Base-by-base conservation (phyloP, 2,329 filamentous ascomycete species). In the Corniculantispora saksenae region DNA sequence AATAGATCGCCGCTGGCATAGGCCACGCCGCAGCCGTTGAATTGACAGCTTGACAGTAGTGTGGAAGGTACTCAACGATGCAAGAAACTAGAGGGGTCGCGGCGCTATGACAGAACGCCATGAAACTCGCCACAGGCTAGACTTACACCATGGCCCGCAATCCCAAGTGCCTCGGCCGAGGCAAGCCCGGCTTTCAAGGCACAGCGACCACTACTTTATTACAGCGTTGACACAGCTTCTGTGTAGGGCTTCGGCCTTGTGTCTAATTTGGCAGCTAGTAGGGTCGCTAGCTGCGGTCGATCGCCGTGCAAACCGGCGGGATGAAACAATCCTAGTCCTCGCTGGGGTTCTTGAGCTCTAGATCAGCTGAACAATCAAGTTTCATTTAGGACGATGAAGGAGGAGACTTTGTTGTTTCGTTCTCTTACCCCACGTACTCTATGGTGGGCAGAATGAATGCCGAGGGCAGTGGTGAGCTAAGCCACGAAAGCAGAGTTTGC, bases 61-160 rank as follows among this genome's bases (percentile, higher is more conserved):
- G 48, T 23, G 29, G 25, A 51, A 6, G 38, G 10, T 43, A 13
- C 12, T 43, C 17, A 19, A 13, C 17, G 38, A 4, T 43, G 38
- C 38, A 43, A 43, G 38, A 43, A 43, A 51, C 25, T 15, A 29
- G 9, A 27, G 13, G 15, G 23, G 25, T 51, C 48, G 19, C 8
- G 51, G 29, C 19, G 51, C 51, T n/a, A 5, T 54, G 25, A 7
- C 17, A n/a, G 27, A 35, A 12, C 51, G 51, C 51, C 51, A 38
- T 55, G 51, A 55, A 55, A 55, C 51, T 38, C 51, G 51, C 51
- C 51, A 55, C 51, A 55, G 51, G 51, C 50, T 51, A 51, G 48
- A 15, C 25, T 51, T 29, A 13, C 48, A 25, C 48, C 17, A 17
- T 51, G 48, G 12, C 45, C 21, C 45, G n/a, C 45, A 9, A 23